These are phyloP conservation scores for Candida sp. DNA, from an alignment of 1,139 yeast species.

Conservation along the genomic window DNA sequence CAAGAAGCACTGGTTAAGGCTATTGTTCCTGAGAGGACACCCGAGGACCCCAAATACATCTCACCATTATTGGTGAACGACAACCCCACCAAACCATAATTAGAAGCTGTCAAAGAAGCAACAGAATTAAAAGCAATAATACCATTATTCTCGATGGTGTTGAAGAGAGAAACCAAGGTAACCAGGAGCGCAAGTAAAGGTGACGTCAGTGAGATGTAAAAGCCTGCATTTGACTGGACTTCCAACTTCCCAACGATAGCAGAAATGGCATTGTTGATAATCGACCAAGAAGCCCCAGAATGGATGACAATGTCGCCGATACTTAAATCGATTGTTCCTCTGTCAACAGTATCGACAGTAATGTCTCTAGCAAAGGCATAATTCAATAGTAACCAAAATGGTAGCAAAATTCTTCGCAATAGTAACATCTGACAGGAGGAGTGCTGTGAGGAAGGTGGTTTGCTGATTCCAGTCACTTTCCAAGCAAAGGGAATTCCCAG, in stretches of 20 bases:
- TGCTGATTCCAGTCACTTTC: too few species aligned
- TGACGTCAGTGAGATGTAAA: conserved; percentile 17
- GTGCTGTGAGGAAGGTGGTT: too few species aligned
- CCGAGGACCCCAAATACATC: conserved; percentile 30
- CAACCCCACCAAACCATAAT: conserved; percentile 21
- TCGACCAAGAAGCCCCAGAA: conserved; percentile 36
- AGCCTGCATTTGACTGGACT: conserved; percentile 23
- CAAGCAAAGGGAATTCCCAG: too few species aligned
- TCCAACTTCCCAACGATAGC: conserved; percentile 26
- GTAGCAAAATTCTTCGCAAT: not conserved
- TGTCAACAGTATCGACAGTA: conserved; percentile 10
- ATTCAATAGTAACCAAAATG: not conserved
- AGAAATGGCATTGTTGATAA: conserved; percentile 30
- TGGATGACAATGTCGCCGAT: conserved; percentile 25
- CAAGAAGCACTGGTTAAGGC: conserved; percentile 23
- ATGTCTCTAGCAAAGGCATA: conserved; percentile 4
- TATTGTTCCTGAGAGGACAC: conserved; percentile 22
- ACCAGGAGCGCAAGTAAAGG: conserved; percentile 15
- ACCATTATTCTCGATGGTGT: conserved; percentile 24
- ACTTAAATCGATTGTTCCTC: conserved; percentile 20
- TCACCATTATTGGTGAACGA: conserved; percentile 31
- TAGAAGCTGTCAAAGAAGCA: conserved; percentile 19
- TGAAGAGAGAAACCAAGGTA: conserved; percentile 14
- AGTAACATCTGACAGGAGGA: not conserved
- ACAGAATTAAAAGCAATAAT: conserved; percentile 25